A percentile compares a stretch with the other conserved stretches of the same genome.
phyloP scores from a whole-genome alignment of 2,329 filamentous ascomycete genomes.

The Penicillium sp. region DNA sequence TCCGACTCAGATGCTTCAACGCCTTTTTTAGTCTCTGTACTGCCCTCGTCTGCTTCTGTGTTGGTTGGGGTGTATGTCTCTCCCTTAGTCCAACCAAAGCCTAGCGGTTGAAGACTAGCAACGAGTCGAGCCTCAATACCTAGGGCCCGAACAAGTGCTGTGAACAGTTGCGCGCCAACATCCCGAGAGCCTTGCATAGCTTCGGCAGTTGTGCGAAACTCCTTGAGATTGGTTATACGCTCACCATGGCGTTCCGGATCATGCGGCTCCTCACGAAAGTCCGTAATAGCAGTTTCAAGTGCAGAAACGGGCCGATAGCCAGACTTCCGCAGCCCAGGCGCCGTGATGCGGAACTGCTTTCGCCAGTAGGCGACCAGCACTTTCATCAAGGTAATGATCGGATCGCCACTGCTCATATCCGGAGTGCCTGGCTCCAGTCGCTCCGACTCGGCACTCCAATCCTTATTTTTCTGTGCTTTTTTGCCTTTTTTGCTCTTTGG shows the following conservation, averaged over 20 bases:
- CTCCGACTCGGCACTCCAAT: conserved; percentile 73
- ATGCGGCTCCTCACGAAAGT: conserved; percentile 64
- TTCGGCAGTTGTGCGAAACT: conserved; percentile 70
- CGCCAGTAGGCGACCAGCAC: conserved; percentile 85
- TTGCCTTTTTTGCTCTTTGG: conserved; percentile 45
- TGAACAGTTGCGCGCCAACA: conserved; percentile 86
- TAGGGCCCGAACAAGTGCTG: conserved; percentile 76
- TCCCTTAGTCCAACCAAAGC: conserved; percentile 85
- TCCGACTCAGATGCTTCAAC: conserved; percentile 23
- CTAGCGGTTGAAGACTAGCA: conserved; percentile 79
- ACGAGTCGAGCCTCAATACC: conserved; percentile 83
- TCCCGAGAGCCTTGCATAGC: conserved; percentile 80
- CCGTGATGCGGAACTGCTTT: conserved; percentile 74
- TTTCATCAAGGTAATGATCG: conserved; percentile 74
- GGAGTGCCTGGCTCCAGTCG: conserved; percentile 69
- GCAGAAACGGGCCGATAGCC: conserved; percentile 82
- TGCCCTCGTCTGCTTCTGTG: conserved; percentile 15
- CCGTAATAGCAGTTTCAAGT: conserved; percentile 72
- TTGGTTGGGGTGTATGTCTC: conserved; percentile 68
- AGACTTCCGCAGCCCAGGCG: conserved; percentile 80
- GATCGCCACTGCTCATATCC: conserved; percentile 82
- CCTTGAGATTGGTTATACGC: conserved; percentile 64
- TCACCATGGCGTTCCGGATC: conserved; percentile 74
- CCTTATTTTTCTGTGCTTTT: conserved; percentile 51
- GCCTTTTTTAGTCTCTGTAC: conserved; percentile 4